phyloP scores from a whole-genome alignment of 2,329 filamentous ascomycete species.

The Aspergillus alliaceus region DNA sequence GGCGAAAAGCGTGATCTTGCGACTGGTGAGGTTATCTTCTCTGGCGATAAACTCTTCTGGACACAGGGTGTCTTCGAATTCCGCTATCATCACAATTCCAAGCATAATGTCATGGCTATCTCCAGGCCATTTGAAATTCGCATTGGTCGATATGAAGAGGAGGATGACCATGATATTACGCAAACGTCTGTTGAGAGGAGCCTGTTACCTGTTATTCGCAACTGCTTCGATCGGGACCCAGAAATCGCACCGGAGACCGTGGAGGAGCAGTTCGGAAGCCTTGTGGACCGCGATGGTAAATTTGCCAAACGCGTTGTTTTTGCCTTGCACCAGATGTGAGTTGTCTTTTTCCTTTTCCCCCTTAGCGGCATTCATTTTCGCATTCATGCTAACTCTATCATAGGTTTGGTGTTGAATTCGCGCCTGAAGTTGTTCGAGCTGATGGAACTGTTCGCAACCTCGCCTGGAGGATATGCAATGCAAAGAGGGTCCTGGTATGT shows the following conservation, averaged over 20 bases:
- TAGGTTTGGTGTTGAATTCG: slow-evolving; percentile 88
- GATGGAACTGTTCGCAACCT: slow-evolving; percentile 89
- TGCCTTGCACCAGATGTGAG: slow-evolving; percentile 87
- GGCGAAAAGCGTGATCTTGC: slow-evolving; percentile 59
- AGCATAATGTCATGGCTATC: slow-evolving; percentile 90
- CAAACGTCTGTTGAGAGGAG: slow-evolving; percentile 72
- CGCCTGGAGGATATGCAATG: slow-evolving; percentile 92
- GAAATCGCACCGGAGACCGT: slow-evolving; percentile 80
- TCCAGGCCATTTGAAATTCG: slow-evolving; percentile 90
- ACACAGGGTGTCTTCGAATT: slow-evolving; percentile 95
- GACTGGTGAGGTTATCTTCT: slow-evolving; percentile 80
- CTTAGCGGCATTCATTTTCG: not conserved
- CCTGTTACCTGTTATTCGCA: slow-evolving; percentile 79
- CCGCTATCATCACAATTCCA: slow-evolving; percentile 90
- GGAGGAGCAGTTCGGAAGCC: slow-evolving; percentile 79
- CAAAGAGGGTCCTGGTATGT: slow-evolving; percentile 88
- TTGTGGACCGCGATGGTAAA: slow-evolving; percentile 84
- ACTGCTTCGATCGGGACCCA: slow-evolving; percentile 89
- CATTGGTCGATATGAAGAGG: slow-evolving; percentile 76
- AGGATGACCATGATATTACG: slow-evolving; percentile 58
- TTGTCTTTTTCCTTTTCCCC: too few relatives aligned
- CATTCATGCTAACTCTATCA: slow-evolving; percentile 8
- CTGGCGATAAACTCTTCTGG: slow-evolving; percentile 96
- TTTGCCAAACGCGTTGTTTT: slow-evolving; percentile 90
- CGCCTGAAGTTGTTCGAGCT: slow-evolving; percentile 84